Evolutionary conservation across 192 early-diverging fungal genomes (phyloP).

Genomic region (Pilaira anomala): DNA sequence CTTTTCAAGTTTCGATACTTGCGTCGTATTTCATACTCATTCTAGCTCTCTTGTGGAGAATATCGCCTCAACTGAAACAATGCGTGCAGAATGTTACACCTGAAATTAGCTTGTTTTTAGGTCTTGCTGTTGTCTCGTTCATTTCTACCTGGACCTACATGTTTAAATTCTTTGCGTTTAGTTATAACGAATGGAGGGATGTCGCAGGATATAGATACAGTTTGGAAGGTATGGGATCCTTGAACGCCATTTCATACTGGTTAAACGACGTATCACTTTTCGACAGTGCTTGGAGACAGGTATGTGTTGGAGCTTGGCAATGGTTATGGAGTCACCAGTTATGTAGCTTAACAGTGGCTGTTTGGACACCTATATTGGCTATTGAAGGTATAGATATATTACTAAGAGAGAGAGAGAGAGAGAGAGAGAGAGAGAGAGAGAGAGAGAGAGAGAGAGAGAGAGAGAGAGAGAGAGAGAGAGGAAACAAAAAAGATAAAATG

Average conservation of each 20-base stretch:
- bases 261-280: constrained; percentile 27
- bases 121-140: constrained; percentile 4
- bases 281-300: constrained; percentile 31
- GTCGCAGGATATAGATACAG: not conserved
- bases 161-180: constrained; percentile 30
- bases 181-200: constrained; percentile 18
- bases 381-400: constrained; percentile 21
- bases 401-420: not conserved
- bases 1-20: too few relatives aligned
- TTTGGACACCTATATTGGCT: constrained; percentile 33
- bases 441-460: too few relatives aligned
- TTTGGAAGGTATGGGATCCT: not conserved
- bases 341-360: constrained; percentile 30
- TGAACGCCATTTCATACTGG: constrained; percentile 28
- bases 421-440: not conserved
- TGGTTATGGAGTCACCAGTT: constrained; percentile 40
- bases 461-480: too few relatives aligned
- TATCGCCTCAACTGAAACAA: constrained; percentile 3
- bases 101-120: not conserved
- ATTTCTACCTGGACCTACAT: constrained; percentile 31
- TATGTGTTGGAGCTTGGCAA: constrained; percentile 17
- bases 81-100: not conserved
- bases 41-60: constrained; percentile 20
- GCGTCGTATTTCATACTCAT: constrained; percentile 30
- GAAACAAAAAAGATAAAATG: not conserved